Base-by-base conservation (phyloP, 352 stramenopile genomes). In the Halophytophthora polymorphica region DNA sequence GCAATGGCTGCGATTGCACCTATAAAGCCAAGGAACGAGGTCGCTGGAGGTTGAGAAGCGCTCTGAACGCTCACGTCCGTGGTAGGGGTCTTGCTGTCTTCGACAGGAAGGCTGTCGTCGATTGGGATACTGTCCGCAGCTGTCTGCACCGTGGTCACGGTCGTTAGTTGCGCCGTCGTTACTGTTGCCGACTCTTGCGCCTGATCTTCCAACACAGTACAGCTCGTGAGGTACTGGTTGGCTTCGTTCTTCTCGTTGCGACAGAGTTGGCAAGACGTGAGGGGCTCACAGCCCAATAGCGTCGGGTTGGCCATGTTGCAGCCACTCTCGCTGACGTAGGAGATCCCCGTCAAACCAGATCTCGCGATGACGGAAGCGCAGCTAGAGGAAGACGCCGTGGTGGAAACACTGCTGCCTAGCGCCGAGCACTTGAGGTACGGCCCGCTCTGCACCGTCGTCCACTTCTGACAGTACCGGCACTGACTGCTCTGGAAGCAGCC, bases 171-270 rank as follows among this genome's bases (percentile, higher is more conserved):
- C n/a, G 28, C 6, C 37, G 38, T 42, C 8, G 34, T 60, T 18
- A 25, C 44, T 38, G 11, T 35, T 23, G 39, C 37, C 22, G 28
- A 63, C 45, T 51, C 57, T 23, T 49, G 58, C 29, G 21, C 39
- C 34, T 53, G 37, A 8, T 71, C 55, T 33, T 63, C 52, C 17
- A 89, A 38, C 22, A 85, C 69, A 45, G 71, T 64, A 57, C 77
- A 90, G 47, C 64, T 77, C 18, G 76, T 28, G 42, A 90, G 61
- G 38, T 66, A 76, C 62, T 78, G 66, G 43, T 87, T 87, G 22
- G 28, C 52, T 50, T 82, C 67, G 53, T 73, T 83, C 61, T 90
- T 88, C 44, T n/a, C 47, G 12, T 68, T 64, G 23, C 68, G 64
- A 38, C 79, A 90, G 8, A 90, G 40, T 29, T 66, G 77, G 41